Conservation (phyloP, 164 flowering plant genomes). For the Pachysandra terminalis region DNA sequence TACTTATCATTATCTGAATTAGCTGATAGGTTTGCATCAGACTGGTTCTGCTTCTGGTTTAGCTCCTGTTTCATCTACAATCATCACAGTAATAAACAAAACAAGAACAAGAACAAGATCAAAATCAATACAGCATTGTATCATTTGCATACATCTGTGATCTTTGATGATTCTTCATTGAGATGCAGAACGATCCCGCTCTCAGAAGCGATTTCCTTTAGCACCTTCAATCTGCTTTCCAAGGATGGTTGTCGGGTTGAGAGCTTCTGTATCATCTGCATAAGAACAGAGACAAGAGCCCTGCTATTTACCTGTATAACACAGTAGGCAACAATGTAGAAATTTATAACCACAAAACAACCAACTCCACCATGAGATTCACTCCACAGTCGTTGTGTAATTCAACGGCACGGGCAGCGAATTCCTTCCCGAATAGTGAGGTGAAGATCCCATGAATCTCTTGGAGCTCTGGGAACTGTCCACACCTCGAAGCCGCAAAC, state of each 20-base stretch:
- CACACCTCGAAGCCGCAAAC: conserved; percentile 76
- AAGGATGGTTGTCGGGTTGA: conserved; percentile 62
- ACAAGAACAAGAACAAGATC: neutral
- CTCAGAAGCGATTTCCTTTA: conserved; percentile 21
- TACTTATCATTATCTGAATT: conserved; percentile 7
- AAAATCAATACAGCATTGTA: neutral
- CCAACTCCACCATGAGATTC: conserved; percentile 42
- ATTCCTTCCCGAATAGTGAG: conserved; percentile 69
- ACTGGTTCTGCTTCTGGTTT: conserved; percentile 20
- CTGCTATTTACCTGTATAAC: too few species aligned
- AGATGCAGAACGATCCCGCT: conserved; percentile 43
- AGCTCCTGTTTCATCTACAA: conserved; percentile 27
- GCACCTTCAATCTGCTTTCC: conserved; percentile 59
- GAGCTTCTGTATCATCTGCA: conserved; percentile 77
- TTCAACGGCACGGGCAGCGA: conserved; percentile 59
- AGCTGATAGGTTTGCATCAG: conserved; percentile 1
- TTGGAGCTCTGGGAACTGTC: conserved; percentile 84
- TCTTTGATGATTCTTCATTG: conserved; percentile 33
- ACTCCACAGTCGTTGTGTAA: conserved; percentile 72
- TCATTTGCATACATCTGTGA: conserved; percentile 28
- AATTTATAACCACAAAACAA: neutral
- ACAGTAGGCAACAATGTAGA: neutral
- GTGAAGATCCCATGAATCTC: conserved; percentile 57
- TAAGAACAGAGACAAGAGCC: neutral
- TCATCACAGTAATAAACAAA: conserved; percentile 2